Conservation (phyloP, 306 rosid species). For the Citrullus amarus region DNA sequence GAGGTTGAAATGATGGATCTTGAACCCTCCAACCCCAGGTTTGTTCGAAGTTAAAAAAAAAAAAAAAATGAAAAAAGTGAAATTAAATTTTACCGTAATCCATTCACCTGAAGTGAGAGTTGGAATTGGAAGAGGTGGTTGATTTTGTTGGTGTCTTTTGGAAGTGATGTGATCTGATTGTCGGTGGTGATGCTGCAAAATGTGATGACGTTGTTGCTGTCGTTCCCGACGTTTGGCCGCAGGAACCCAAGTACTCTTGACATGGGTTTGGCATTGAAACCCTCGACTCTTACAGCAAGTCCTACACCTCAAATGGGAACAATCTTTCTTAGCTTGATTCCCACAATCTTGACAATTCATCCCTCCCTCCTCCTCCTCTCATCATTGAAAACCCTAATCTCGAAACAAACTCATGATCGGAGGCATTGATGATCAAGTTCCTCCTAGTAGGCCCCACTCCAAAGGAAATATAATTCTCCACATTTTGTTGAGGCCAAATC, state of each 20-base stretch:
- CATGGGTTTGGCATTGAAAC: constrained; percentile 61
- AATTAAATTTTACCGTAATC: no score
- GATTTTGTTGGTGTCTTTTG: constrained; percentile 26
- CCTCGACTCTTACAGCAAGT: constrained; percentile 74
- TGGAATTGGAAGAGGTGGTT: not conserved
- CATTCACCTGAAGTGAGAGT: constrained; percentile 30
- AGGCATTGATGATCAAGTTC: constrained; percentile 22
- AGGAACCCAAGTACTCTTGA: constrained; percentile 71
- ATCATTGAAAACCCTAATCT: constrained; percentile 47
- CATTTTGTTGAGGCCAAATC: constrained; percentile 46
- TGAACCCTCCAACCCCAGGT: no score
- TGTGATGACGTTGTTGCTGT: constrained; percentile 18
- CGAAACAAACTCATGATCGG: constrained; percentile 25
- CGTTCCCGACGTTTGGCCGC: constrained; percentile 63
- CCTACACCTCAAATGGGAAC: constrained; percentile 47
- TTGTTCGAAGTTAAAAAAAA: no score
- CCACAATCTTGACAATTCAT: constrained; percentile 71
- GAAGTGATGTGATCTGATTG: constrained; percentile 3
- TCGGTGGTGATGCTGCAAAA: not conserved
- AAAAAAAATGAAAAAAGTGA: no score
- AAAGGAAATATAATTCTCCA: constrained; percentile 35
- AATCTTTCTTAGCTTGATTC: constrained; percentile 63
- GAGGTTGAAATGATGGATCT: no score
- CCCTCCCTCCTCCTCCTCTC: constrained; percentile 29
- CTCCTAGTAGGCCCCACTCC: constrained; percentile 42